Base-by-base conservation (phyloP, 495 filamentous ascomycete genomes). In the Penicillium goetzii region DNA sequence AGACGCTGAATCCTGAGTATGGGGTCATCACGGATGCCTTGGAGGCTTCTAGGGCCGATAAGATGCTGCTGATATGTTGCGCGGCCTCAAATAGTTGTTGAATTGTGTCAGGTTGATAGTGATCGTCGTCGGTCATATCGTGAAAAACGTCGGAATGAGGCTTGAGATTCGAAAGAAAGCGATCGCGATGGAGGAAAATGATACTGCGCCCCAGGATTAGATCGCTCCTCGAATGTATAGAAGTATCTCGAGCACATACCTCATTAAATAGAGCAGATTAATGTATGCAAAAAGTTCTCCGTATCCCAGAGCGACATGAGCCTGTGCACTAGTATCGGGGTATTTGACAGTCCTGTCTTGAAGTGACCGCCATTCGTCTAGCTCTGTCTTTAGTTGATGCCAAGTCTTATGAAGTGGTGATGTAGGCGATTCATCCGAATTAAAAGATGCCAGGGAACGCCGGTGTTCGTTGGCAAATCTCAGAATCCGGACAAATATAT, bases 281-380 rank as follows among this genome's bases (percentile, higher is more conserved):
- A 81, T 78, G 36, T 81, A 81, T 2, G 78, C 77, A 56, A 81
- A 81, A 10, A 81, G 43, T 58, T 80, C 78, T 5, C 78, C 78
- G 43, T 78, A 78, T 23, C 78, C 78, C 9, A 81, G 60, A 9
- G 78, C 72, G 0, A 81, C 77, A 65, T 81, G 78, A 1, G 75
- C 76, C 60, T 76, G 77, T 2, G 72, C 76, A 56, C 69, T 74
- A 3, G 78, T 81, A 12, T 64, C 68, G 2, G 78, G 78, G 58
- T 74, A 81, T 19, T 60, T 69, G 33, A 81, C 74, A 0, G 78
- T 81, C 23, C 53, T 59, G 56, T 81, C 78, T 56, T 81, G 78
- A 8, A 81, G 60, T 2, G 67, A 69, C 41, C 78, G 68, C 78
- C 78, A 81, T 52, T 81, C 78, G 43, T 80, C 77, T 59, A 81